Evolutionary conservation across 768 basidiomycete species (phyloP).

Genomic region (Tricholoma terreum): DNA sequence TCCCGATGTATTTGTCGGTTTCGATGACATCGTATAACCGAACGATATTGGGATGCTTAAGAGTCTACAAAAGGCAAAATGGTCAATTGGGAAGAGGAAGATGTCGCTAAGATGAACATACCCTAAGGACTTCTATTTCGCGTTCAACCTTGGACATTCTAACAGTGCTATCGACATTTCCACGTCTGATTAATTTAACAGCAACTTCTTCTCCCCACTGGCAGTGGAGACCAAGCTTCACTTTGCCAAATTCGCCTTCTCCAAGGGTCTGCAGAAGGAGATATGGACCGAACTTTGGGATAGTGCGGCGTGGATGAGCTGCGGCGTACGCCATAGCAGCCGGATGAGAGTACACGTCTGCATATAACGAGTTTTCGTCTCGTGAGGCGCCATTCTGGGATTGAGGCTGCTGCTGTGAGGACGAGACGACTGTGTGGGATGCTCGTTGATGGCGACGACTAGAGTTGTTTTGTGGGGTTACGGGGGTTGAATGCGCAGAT

Average conservation of each 20-base stretch:
- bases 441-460: constrained; percentile 60
- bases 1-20: constrained; percentile 99
- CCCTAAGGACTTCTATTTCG: constrained; percentile 95
- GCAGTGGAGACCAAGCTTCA: constrained; percentile 93
- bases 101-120: constrained; percentile 36
- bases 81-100: not conserved
- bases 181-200: constrained; percentile 92
- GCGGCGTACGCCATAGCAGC: constrained; percentile 80
- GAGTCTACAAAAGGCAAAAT: constrained; percentile 47
- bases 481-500: constrained; percentile 48
- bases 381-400: constrained; percentile 28
- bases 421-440: constrained; percentile 66
- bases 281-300: constrained; percentile 95
- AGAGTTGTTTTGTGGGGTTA: constrained; percentile 32
- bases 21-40: constrained; percentile 98
- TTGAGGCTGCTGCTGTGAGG: constrained; percentile 28
- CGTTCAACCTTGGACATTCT: constrained; percentile 95
- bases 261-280: constrained; percentile 93
- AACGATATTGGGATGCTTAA: constrained; percentile 98
- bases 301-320: constrained; percentile 80
- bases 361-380: constrained; percentile 48
- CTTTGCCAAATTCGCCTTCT: constrained; percentile 98
- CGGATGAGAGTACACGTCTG: constrained; percentile 82
- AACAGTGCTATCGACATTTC: constrained; percentile 82
- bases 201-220: constrained; percentile 98